phyloP scores from a whole-genome alignment of 2,329 filamentous ascomycete species.

The Colletotrichum aenigma region DNA sequence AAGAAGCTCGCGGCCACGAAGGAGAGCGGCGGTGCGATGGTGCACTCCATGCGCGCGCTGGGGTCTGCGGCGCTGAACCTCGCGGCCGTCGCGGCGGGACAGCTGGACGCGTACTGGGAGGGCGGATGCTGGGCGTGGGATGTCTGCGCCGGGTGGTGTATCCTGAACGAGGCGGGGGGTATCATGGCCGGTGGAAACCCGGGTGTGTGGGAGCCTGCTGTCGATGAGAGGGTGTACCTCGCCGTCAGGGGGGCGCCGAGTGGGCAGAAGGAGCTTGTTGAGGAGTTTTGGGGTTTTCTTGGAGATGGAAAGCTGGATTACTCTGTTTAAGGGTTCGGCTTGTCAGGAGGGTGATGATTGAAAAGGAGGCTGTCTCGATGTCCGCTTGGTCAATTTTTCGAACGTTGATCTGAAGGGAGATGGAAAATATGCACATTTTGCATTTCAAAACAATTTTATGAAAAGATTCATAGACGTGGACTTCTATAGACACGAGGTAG shows the following conservation, averaged over 20 bases:
- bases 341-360: not conserved
- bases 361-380: not conserved
- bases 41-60: constrained; percentile 72
- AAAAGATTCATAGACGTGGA: not conserved
- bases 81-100: constrained; percentile 72
- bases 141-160: constrained; percentile 81
- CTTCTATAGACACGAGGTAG: not conserved
- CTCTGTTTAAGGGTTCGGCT: not conserved
- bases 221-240: constrained; percentile 66
- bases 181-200: constrained; percentile 75
- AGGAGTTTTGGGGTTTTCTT: constrained; percentile 68
- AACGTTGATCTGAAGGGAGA: not conserved
- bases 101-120: constrained; percentile 80
- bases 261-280: constrained; percentile 65
- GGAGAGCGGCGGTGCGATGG: constrained; percentile 74
- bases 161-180: constrained; percentile 76
- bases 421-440: not conserved
- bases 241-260: constrained; percentile 64
- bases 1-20: constrained; percentile 60
- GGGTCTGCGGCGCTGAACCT: constrained; percentile 79
- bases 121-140: constrained; percentile 87
- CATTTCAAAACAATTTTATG: not conserved
- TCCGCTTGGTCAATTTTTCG: not conserved
- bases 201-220: constrained; percentile 68
- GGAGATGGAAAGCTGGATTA: constrained; percentile 60